Evolutionary conservation across 2,329 filamentous ascomycete genomes (phyloP).

Genomic region (Leptographium lundbergii): DNA sequence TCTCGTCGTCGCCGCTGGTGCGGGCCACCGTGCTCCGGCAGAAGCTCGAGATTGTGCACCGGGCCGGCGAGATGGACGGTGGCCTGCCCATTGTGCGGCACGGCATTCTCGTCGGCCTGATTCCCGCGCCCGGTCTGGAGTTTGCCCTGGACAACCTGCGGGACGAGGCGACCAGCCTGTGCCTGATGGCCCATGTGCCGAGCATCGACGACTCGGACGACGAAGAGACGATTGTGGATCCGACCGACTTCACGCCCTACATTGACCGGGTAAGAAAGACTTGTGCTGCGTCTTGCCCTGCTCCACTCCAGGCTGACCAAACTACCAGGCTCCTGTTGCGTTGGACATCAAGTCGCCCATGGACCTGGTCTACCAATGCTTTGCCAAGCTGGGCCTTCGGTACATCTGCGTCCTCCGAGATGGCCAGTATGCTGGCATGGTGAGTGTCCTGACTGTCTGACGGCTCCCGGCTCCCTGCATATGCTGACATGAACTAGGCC

Average conservation of each 20-base stretch:
- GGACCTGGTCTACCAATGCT: slow-evolving; percentile 93
- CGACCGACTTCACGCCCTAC: slow-evolving; percentile 77
- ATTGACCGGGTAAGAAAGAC: slow-evolving; percentile 61
- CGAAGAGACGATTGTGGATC: slow-evolving; percentile 34
- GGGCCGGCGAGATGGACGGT: slow-evolving; percentile 80
- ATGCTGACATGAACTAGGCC: slow-evolving; percentile 32
- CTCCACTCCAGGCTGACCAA: background rate
- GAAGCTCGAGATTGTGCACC: slow-evolving; percentile 72
- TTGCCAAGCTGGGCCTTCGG: slow-evolving; percentile 81
- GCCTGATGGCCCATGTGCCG: slow-evolving; percentile 64
- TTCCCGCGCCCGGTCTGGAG: slow-evolving; percentile 87
- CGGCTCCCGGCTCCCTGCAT: too few relatives aligned
- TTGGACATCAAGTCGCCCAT: slow-evolving; percentile 83
- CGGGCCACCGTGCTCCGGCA: slow-evolving; percentile 61
- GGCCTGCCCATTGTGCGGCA: slow-evolving; percentile 77
- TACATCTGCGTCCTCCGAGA: slow-evolving; percentile 84
- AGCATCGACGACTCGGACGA: slow-evolving; percentile 53
- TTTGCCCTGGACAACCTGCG: slow-evolving; percentile 77
- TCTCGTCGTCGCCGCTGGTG: slow-evolving; percentile 69
- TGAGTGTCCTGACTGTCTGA: slow-evolving; percentile 28
- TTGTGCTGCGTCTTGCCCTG: background rate
- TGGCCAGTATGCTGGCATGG: slow-evolving; percentile 78
- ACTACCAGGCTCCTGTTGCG: slow-evolving; percentile 54
- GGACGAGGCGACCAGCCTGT: slow-evolving; percentile 60
- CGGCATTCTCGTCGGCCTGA: slow-evolving; percentile 72